These are phyloP conservation scores for Roridomyces roridus DNA, from an alignment of 768 basidiomycete species.

Conservation along the genomic window DNA sequence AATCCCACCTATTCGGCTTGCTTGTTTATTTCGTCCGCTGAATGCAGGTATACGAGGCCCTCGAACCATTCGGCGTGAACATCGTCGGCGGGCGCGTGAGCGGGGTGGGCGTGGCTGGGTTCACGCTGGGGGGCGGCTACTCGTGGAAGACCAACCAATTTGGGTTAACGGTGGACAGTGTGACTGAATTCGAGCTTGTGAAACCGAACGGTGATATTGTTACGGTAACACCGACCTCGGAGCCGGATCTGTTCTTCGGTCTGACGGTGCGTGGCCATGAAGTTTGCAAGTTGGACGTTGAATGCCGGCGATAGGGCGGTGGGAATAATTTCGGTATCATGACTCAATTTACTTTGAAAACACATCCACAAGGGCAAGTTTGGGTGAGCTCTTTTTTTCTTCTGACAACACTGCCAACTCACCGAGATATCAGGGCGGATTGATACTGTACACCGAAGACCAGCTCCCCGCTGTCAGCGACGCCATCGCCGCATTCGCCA, in stretches of 20 bases:
- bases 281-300: background rate
- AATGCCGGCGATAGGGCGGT: slow-evolving; percentile 48
- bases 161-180: slow-evolving; percentile 48
- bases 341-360: slow-evolving; percentile 47
- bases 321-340: slow-evolving; percentile 56
- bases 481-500: slow-evolving; percentile 37
- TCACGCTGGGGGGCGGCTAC: slow-evolving; percentile 52
- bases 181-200: slow-evolving; percentile 46
- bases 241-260: slow-evolving; percentile 50
- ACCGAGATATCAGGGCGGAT: too few species aligned
- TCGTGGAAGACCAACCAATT: slow-evolving; percentile 51
- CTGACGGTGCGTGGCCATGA: slow-evolving; percentile 21
- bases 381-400: slow-evolving; percentile 47
- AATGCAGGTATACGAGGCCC: slow-evolving; percentile 47
- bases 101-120: slow-evolving; percentile 50
- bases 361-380: slow-evolving; percentile 46
- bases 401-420: too few species aligned
- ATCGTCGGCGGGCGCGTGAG: slow-evolving; percentile 22
- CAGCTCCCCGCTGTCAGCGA: background rate
- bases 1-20: too few species aligned
- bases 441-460: slow-evolving; percentile 24
- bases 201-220: too few species aligned
- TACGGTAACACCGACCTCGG: slow-evolving; percentile 32
- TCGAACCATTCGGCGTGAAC: slow-evolving; percentile 42
- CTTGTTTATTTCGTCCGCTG: too few species aligned